A percentile compares a stretch with the other conserved stretches of the same genome.
Evolutionary conservation across 805 yeast genomes (phyloP).

Genomic region (Lachancea dasiensis): DNA sequence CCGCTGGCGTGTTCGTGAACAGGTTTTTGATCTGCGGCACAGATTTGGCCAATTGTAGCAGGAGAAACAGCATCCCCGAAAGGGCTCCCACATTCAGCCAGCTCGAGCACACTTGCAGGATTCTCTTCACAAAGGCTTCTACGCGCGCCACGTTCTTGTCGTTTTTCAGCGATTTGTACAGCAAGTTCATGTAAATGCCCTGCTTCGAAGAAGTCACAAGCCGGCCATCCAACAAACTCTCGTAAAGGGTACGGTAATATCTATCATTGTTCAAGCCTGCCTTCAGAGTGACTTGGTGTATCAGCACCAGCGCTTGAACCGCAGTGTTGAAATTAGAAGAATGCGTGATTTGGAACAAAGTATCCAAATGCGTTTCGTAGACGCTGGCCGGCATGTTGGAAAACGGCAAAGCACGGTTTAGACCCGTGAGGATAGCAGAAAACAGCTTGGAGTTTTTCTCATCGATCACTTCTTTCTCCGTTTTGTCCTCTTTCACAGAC

Average conservation of each 20-base stretch:
- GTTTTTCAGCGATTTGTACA: conserved; percentile 74
- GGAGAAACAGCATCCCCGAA: conserved; percentile 71
- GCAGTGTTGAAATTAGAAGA: conserved; percentile 91
- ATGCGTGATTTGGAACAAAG: conserved; percentile 85
- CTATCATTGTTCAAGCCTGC: conserved; percentile 58
- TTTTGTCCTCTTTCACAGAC: conserved; percentile 60
- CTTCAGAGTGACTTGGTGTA: conserved; percentile 68
- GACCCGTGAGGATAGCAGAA: conserved; percentile 87
- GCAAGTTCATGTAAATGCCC: conserved; percentile 80
- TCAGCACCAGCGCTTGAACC: conserved; percentile 82
- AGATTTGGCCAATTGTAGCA: conserved; percentile 59
- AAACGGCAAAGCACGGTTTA: conserved; percentile 94
- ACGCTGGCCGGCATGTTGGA: conserved; percentile 65
- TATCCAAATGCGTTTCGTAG: conserved; percentile 71
- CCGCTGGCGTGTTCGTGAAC: conserved; percentile 48
- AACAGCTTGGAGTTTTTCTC: conserved; percentile 82
- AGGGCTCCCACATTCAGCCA: conserved; percentile 88
- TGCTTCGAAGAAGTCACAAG: conserved; percentile 84
- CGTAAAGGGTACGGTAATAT: conserved; percentile 83
- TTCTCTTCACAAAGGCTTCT: conserved; percentile 84
- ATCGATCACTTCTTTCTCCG: conserved; percentile 56
- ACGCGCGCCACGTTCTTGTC: conserved; percentile 63
- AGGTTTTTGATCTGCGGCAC: conserved; percentile 64
- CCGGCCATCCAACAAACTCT: conserved; percentile 79
- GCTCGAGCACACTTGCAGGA: conserved; percentile 74